Base-by-base conservation (phyloP, 2,329 filamentous ascomycete genomes). In the Neurospora sp. region DNA sequence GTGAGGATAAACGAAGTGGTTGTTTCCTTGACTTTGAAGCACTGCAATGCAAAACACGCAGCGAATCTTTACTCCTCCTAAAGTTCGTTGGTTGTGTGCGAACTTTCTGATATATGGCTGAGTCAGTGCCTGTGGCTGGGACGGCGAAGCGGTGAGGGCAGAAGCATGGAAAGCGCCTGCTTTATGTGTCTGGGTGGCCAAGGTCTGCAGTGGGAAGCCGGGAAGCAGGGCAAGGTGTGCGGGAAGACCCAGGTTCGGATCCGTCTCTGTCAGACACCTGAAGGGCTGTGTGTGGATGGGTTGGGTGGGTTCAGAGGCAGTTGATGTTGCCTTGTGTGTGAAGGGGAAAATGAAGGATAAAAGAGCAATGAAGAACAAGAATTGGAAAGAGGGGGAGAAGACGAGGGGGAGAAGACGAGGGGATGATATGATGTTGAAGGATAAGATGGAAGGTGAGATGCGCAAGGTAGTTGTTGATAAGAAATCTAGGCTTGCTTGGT, bases 61-160 rank as follows among this genome's bases (percentile, higher is more conserved):
- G 52, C 52, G 52, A 62, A 62, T 62, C 52, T 36, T 62, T 10
- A 33, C 23, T 62, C 52, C 28, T 62, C 23, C 52, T 62, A 36
- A 52, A 62, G 40, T 67, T 68, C 67, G 68, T 70, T 68, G 72
- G 70, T 42, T 72, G 72, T 74, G 74, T 69, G 73, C 68, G 67
- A 70, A 72, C 70, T 70, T 71, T 72, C 72, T 75, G 73, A 73
- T 75, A 73, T 73, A 73, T 73, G 68, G 52, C 71, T 67, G 71
- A 74, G 75, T 77, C 72, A 76, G 75, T 75, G 68, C 38, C 70
- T 71, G 67, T 68, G 40, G 69, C 69, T 66, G 68, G 70, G 67
- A 66, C 62, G 69, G 68, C 43, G 70, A 43, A 75, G 74, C 75
- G 76, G 75, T 76, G 75, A 76, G 76, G 71, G 72, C 68, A 72